Evolutionary conservation across 768 basidiomycete species (phyloP).

Genomic region (Rhizopogon vesiculosus): DNA sequence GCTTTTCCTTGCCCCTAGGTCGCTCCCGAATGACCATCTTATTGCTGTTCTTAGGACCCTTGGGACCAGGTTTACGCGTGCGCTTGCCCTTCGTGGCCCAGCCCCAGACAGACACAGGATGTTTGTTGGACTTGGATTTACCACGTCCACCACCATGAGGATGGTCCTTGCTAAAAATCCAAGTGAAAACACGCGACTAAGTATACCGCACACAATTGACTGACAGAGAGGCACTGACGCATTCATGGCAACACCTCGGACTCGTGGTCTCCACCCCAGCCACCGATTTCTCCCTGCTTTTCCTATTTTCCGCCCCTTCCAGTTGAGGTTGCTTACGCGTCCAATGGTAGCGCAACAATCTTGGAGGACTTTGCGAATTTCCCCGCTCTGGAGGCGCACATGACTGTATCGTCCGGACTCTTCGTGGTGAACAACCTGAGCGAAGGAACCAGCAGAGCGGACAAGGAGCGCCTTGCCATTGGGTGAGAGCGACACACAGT

Average conservation of each 20-base stretch:
- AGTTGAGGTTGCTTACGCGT: constrained; percentile 85
- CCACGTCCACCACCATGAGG: constrained; percentile 98
- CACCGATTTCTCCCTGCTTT: constrained; percentile 90
- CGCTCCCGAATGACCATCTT: constrained; percentile 86
- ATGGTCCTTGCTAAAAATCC: constrained; percentile 65
- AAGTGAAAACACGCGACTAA: neutral
- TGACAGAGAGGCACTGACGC: constrained; percentile 48
- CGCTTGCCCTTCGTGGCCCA: constrained; percentile 91
- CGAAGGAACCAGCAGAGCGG: constrained; percentile 86
- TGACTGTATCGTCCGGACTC: constrained; percentile 69
- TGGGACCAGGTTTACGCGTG: constrained; percentile 89
- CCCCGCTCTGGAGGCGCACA: constrained; percentile 86
- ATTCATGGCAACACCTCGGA: constrained; percentile 97
- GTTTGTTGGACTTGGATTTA: constrained; percentile 94
- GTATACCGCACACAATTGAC: neutral
- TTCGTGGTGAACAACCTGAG: constrained; percentile 75
- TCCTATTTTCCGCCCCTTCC: constrained; percentile 79
- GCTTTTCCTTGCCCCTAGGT: constrained; percentile 65
- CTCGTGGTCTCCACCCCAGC: constrained; percentile 80
- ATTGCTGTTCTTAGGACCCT: constrained; percentile 86
- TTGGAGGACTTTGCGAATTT: constrained; percentile 80
- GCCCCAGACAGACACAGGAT: constrained; percentile 89
- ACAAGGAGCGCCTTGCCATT: constrained; percentile 77
- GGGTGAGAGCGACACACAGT: constrained; percentile 76
- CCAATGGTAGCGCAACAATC: constrained; percentile 89